Conservation (phyloP, 2,329 filamentous ascomycete species). For the Diaporthe vaccinii region DNA sequence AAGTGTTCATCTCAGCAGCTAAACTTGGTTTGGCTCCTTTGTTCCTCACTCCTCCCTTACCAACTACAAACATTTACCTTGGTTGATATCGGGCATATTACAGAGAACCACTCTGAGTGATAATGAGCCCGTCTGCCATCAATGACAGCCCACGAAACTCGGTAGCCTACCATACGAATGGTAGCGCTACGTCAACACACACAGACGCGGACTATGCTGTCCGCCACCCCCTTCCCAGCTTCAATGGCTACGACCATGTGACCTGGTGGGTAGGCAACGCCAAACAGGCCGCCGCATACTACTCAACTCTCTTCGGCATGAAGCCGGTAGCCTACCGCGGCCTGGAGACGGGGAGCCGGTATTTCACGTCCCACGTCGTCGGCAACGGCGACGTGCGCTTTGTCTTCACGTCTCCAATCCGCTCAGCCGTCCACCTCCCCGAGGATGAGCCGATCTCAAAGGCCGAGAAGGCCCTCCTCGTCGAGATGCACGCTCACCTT, state of each 20-base stretch:
- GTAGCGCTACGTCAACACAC: conserved; percentile 48
- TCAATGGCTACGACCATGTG: conserved; percentile 91
- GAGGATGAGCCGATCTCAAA: conserved; percentile 71
- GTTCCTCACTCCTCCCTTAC: background rate
- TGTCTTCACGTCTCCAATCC: conserved; percentile 85
- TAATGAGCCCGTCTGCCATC: conserved; percentile 73
- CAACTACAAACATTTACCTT: background rate
- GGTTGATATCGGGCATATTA: conserved; percentile 5
- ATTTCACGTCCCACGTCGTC: conserved; percentile 86
- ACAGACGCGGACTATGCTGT: conserved; percentile 68
- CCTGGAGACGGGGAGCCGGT: conserved; percentile 87
- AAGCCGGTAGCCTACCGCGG: conserved; percentile 85
- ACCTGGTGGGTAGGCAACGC: conserved; percentile 98
- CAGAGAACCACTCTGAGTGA: conserved; percentile 45
- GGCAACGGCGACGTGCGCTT: conserved; percentile 83
- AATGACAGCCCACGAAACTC: conserved; percentile 63
- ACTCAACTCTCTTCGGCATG: conserved; percentile 90
- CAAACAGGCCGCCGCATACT: conserved; percentile 93
- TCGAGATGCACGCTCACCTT: conserved; percentile 85
- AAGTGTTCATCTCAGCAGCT: background rate
- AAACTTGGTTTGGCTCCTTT: background rate
- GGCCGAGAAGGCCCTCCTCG: conserved; percentile 75
- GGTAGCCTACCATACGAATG: conserved; percentile 50
- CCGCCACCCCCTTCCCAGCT: conserved; percentile 66
- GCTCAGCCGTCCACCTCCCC: conserved; percentile 68